phyloP scores from a whole-genome alignment of 116 monocot genomes.

The Cymodocea nodosa region DNA sequence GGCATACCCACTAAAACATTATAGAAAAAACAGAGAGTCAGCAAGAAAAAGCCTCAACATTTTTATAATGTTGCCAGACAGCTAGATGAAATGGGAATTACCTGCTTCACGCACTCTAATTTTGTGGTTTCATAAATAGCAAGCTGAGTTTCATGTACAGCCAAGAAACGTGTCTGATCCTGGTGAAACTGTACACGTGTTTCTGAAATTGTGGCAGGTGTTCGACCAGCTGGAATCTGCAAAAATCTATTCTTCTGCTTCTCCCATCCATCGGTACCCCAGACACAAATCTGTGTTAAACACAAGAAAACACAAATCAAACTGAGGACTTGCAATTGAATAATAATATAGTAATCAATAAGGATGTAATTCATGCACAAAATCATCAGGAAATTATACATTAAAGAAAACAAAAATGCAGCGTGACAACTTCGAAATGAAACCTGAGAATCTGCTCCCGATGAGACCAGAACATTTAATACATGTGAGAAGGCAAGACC shows the following conservation, averaged over 20 bases:
- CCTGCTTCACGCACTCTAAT: slow-evolving; percentile 22
- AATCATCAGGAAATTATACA: slow-evolving; percentile 4
- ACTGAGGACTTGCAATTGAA: too few relatives aligned
- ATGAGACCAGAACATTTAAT: slow-evolving; percentile 78
- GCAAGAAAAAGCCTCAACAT: neutral
- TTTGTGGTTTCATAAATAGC: slow-evolving; percentile 55
- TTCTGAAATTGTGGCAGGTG: slow-evolving; percentile 42
- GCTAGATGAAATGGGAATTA: neutral
- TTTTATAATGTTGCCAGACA: neutral
- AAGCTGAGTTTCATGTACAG: slow-evolving; percentile 82
- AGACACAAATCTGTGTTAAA: slow-evolving; percentile 54
- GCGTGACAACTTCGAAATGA: slow-evolving; percentile 7
- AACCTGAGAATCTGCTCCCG: slow-evolving; percentile 98
- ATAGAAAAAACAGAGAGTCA: neutral
- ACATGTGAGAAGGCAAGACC: slow-evolving; percentile 90
- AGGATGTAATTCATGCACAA: neutral
- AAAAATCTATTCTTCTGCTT: slow-evolving; percentile 55
- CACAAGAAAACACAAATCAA: neutral
- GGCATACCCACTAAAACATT: slow-evolving; percentile 43
- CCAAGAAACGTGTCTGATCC: slow-evolving; percentile 82
- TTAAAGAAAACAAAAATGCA: slow-evolving; percentile 66
- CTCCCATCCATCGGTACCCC: slow-evolving; percentile 87
- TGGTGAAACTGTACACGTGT: slow-evolving; percentile 90
- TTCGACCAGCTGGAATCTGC: slow-evolving; percentile 70
- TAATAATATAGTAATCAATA: too few relatives aligned